Base-by-base conservation (phyloP, 1,139 yeast genomes). In the Arxiozyma bovina region DNA sequence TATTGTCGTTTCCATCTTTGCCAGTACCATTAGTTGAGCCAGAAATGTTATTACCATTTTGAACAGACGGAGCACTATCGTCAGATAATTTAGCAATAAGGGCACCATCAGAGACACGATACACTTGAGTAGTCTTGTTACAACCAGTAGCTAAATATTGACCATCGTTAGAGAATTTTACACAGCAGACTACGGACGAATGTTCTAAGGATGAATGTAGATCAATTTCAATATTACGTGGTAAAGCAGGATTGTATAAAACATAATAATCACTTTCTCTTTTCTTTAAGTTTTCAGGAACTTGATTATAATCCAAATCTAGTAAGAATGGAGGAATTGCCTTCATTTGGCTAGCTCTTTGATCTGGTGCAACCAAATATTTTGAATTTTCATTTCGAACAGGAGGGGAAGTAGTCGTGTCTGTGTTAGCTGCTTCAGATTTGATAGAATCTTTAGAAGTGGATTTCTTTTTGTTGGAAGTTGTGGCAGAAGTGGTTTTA, bases 141-240 rank as follows among this genome's bases (percentile, higher is more conserved):
- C 98, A 91, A 48, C 99, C 99, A 25, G 99, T 93, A 25, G 99
- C 99, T 64, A 93, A 79, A 69, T 81, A 88, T 72, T 88, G 87
- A 60, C 98, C 98, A 70, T 90, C 96, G 62, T 84, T 84, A 59
- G 93, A 85, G 75, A 93, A 93, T 59, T 96, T 79, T 55, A 93
- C 98, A 73, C 99, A 93, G 74, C 99, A 93, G 56, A 91, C 98
- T 47, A 91, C 98, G 2, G 96, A 87, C 30, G 90, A 81, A 73
- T 91, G 98, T 68, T 87, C 96, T 64, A 91, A 79, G 15, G 96
- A 85, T 67, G 86, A 94, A 62, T 90, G 87, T 64, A 90, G 77
- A 53, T 89, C 95, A 54, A 91, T 93, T 67, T 91, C 97, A 60
- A 89, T 79, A 50, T 75, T 71, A 59, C 81, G 79, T 52, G 86